These are phyloP conservation scores for Cutaneotrichosporon mucoides DNA, from an alignment of 1,284 basidiomycete species.

Conservation along the genomic window DNA sequence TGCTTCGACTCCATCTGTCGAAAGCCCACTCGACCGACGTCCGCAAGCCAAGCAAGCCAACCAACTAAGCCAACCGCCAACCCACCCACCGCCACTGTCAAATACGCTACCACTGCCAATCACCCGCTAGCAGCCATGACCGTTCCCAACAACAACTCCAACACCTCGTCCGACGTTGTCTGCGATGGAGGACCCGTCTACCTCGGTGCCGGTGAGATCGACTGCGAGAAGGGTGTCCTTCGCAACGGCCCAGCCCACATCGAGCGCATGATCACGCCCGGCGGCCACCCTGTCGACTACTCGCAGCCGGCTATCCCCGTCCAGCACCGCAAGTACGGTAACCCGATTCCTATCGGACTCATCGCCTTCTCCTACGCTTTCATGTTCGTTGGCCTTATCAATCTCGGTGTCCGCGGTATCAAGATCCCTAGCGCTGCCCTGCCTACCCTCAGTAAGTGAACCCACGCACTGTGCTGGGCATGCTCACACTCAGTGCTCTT, in stretches of 20 bases:
- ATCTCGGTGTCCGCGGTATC: conserved; percentile 13
- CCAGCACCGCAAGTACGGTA: conserved; percentile 24
- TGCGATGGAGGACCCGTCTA: conserved; percentile 9
- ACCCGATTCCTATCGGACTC: conserved; percentile 21
- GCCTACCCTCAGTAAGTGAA: conserved; percentile 11
- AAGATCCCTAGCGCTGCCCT: conserved; percentile 7
- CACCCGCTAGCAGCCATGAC: background rate
- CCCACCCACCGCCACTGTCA: too few species aligned
- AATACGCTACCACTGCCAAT: too few species aligned
- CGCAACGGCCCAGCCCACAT: conserved; percentile 5
- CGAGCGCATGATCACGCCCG: conserved; percentile 19
- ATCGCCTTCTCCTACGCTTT: conserved; percentile 11
- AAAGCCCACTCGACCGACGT: too few species aligned
- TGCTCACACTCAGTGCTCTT: conserved; percentile 12
- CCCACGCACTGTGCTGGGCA: background rate
- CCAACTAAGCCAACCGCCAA: too few species aligned
- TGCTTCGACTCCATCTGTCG: too few species aligned
- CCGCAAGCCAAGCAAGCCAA: too few species aligned
- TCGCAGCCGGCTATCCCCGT: conserved; percentile 23
- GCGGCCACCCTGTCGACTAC: conserved; percentile 25
- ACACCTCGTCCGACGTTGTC: background rate
- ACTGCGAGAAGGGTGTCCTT: conserved; percentile 17
- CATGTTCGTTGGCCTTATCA: conserved; percentile 17
- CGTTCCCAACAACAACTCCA: background rate
- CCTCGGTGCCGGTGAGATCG: conserved; percentile 10